Conservation (phyloP, 345 rosid genomes). For the Eucalyptus tenuipes region DNA sequence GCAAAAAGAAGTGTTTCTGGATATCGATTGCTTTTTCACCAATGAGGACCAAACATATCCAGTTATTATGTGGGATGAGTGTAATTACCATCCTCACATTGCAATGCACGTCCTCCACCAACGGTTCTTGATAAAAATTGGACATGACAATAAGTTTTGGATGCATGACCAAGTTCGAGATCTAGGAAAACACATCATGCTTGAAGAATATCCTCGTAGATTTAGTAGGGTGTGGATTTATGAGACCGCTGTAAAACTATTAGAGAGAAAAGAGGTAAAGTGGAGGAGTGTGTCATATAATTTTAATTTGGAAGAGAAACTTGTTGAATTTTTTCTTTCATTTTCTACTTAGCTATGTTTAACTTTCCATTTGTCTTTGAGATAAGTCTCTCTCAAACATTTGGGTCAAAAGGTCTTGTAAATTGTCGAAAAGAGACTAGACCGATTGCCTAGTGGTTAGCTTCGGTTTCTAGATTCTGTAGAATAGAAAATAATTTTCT, state of each 20-base stretch:
- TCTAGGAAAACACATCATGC: not conserved
- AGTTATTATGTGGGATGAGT: not conserved
- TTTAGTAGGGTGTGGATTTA: not conserved
- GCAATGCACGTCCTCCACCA: fast-evolving
- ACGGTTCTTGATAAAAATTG: not conserved
- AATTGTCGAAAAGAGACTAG: not conserved
- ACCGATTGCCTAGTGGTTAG: not conserved
- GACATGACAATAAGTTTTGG: not conserved
- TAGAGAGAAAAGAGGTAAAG: not conserved
- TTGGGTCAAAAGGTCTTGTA: not conserved
- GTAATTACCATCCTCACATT: not conserved
- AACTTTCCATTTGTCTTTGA: not conserved
- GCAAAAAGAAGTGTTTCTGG: not conserved
- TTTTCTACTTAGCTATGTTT: not conserved
- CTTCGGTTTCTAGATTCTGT: not conserved
- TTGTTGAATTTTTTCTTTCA: not conserved
- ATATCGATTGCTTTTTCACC: not conserved
- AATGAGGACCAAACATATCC: not conserved
- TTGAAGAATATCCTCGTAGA: fast-evolving
- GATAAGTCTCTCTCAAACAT: not conserved
- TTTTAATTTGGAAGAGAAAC: not conserved
- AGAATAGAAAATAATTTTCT: not conserved
- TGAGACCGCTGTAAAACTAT: not conserved
- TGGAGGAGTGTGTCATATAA: not conserved
- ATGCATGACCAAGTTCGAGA: not conserved